Base-by-base conservation (phyloP, 352 stramenopile species). In the Pythium pectinolyticum region DNA sequence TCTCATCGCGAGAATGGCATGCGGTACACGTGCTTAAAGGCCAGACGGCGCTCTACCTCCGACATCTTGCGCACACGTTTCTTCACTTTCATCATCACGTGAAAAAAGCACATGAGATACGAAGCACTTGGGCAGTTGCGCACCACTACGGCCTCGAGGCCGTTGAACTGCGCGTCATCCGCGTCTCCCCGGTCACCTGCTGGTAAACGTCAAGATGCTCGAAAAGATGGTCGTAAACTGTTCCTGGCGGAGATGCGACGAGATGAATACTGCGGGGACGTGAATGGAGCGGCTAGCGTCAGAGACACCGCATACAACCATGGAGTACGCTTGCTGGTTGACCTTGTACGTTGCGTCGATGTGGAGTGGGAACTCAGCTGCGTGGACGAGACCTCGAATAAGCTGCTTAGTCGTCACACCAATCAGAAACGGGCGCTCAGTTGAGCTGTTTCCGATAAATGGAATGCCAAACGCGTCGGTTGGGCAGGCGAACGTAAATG, bases 41-140 rank as follows among this genome's bases (percentile, higher is more conserved):
- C 58, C 4, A 51, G 49, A 2, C 15, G 34, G 31, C 27, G 43
- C 22, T 48, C 56, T 10, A 51, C 17, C 12, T 41, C 34, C 25
- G 15, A 32, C 35, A 72, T 20, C 0, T 37, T 2, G 3, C 43
- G 45, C 25, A 47, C 12, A 2, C 19, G 22, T 24, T 70, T 64
- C 37, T 59, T 58, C 0, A 70, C 37, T 10, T 77, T 74, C 1
- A 49, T 46, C 22, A 70, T 65, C 7, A 74, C 59, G 32, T 74
- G 63, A n/a, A 70, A 74, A 30, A 66, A 77, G 15, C 61, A 75
- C 63, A 75, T 71, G 0, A 70, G 40, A 7, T 67, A 72, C 11
- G 35, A 51, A 12, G 54, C 27, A 6, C 24, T 25, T 12, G 47
- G 27, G 20, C 28, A 54, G 58, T 52, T 59, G 22, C 20, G 22